phyloP scores from a whole-genome alignment of 2,329 filamentous ascomycete species.

The Fusarium caatingaense region DNA sequence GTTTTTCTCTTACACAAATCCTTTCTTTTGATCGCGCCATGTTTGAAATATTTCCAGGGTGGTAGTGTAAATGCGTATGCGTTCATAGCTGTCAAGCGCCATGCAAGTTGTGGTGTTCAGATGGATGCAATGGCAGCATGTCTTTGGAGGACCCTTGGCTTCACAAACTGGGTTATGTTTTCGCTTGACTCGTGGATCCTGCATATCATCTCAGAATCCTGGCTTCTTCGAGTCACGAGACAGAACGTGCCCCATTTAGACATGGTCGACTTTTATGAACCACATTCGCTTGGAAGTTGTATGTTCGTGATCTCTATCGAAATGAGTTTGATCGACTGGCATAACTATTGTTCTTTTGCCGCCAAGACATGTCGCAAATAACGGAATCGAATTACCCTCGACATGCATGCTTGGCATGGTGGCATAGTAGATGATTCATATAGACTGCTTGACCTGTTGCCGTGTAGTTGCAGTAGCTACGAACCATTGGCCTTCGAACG shows the following conservation, averaged over 20 bases:
- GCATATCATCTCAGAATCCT: slow-evolving; percentile 49
- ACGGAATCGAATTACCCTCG: slow-evolving; percentile 19
- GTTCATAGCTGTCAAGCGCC: background rate
- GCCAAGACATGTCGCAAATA: slow-evolving; percentile 36
- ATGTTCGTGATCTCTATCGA: slow-evolving; percentile 12
- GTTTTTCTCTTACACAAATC: background rate
- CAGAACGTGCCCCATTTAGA: slow-evolving; percentile 24
- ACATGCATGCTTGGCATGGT: slow-evolving; percentile 17
- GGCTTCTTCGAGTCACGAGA: slow-evolving; percentile 45
- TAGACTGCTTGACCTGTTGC: background rate
- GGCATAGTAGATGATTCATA: background rate
- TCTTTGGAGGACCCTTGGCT: slow-evolving; percentile 18
- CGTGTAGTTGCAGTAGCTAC: background rate
- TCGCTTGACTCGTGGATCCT: slow-evolving; percentile 53
- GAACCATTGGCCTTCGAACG: slow-evolving; percentile 9
- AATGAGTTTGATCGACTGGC: slow-evolving; percentile 19
- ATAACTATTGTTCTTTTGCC: slow-evolving; percentile 13
- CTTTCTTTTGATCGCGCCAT: slow-evolving; percentile 7
- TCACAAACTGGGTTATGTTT: slow-evolving; percentile 33
- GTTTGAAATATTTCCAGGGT: background rate
- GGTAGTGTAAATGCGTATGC: background rate
- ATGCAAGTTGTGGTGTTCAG: background rate
- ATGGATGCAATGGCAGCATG: slow-evolving; percentile 27
- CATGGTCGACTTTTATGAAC: background rate
- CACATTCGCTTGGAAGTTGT: background rate